Evolutionary conservation across 2,329 filamentous ascomycete genomes (phyloP).

Genomic region (Aspergillus calidoustus): DNA sequence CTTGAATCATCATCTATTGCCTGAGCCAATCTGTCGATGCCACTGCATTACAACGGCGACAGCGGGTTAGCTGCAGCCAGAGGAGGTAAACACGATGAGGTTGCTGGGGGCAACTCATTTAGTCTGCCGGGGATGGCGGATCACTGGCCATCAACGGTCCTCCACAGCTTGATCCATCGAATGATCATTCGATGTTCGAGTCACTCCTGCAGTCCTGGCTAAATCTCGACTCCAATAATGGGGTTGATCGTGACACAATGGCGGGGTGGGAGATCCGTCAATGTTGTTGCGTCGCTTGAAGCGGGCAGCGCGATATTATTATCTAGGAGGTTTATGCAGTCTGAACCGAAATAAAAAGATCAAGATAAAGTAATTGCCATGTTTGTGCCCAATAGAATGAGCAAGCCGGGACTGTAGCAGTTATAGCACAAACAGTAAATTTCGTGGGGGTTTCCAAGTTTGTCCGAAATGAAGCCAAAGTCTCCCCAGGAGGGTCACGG

Average conservation of each 20-base stretch:
- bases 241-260: conserved; percentile 6
- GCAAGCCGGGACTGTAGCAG: neutral
- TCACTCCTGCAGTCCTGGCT: neutral
- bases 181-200: conserved; percentile 11
- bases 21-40: conserved; percentile 26
- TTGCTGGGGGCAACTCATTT: conserved; percentile 40
- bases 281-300: conserved; percentile 5
- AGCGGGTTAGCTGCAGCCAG: conserved; percentile 26
- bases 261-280: neutral
- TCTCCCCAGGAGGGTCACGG: neutral
- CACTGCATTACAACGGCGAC: conserved; percentile 27
- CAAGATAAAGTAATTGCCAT: neutral
- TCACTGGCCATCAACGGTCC: conserved; percentile 8
- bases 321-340: neutral
- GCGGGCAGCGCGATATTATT: conserved; percentile 3
- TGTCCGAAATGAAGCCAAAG: neutral
- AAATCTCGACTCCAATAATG: neutral
- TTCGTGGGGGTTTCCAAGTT: neutral
- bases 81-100: conserved; percentile 40
- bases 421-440: neutral
- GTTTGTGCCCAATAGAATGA: too few species aligned
- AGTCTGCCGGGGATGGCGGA: conserved; percentile 29
- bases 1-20: conserved; percentile 26
- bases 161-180: conserved; percentile 3
- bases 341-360: neutral